These are phyloP conservation scores for Metschnikowia dekortorum DNA, from an alignment of 805 yeast species.

Conservation along the genomic window DNA sequence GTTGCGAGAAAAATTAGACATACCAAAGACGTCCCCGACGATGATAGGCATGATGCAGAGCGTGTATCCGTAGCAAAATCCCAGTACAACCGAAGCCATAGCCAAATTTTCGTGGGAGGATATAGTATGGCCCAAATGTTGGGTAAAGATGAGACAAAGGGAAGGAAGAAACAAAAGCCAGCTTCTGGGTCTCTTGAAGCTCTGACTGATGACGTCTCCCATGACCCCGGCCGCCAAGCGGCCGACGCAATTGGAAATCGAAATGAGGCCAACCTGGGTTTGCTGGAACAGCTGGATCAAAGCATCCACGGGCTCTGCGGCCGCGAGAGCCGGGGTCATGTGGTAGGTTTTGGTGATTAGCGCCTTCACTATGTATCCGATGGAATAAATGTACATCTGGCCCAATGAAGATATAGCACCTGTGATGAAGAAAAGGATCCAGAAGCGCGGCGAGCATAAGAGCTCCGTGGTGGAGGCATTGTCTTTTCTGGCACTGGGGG, in stretches of 20 bases:
- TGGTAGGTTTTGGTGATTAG: conserved; percentile 18
- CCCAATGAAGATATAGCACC: conserved; percentile 41
- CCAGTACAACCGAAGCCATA: conserved; percentile 52
- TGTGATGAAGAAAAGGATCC: conserved; percentile 35
- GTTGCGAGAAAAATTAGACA: conserved; percentile 59
- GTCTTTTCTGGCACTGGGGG: background rate
- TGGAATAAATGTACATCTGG: conserved; percentile 45
- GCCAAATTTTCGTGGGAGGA: conserved; percentile 38
- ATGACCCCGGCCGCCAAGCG: conserved; percentile 58
- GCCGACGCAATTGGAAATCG: conserved; percentile 64
- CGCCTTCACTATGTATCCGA: conserved; percentile 44
- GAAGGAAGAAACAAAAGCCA: conserved; percentile 55
- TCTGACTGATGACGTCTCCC: conserved; percentile 56
- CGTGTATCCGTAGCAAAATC: conserved; percentile 68
- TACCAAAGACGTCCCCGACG: conserved; percentile 70
- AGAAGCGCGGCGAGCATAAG: conserved; percentile 25
- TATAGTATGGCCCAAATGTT: conserved; percentile 41
- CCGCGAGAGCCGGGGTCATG: conserved; percentile 6
- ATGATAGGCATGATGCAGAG: conserved; percentile 75
- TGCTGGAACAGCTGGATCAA: conserved; percentile 57
- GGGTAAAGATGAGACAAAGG: conserved; percentile 45
- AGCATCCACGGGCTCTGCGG: conserved; percentile 19
- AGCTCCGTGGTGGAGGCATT: conserved; percentile 9
- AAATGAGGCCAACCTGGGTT: conserved; percentile 66
- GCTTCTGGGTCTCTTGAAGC: conserved; percentile 44